Evolutionary conservation across 129 eudicot genomes (phyloP), one percentile per base, ranked within the genome.

Genomic region (Sambucus nigra): DNA sequence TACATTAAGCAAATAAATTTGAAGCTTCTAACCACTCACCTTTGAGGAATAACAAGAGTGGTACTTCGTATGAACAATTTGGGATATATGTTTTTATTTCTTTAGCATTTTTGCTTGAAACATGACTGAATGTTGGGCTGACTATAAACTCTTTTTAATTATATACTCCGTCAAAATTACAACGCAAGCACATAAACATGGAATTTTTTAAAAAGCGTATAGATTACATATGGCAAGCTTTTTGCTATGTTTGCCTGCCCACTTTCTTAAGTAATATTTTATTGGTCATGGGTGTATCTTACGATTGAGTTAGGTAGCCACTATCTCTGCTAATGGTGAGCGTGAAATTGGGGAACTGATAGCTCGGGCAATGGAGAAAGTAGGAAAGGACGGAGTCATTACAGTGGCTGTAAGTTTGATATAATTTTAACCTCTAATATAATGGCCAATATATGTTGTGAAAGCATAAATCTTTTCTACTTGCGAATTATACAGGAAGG

Each of bases 291-390:
- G 16, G 32, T 20, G 42, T 17, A 1, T 29, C 28, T 19, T 39
- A 52, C 3, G 8, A n/a, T 38, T 61, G 23, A 33, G 19, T 50
- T 68, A 86, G 99, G 95, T 91, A 47, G 99, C 82, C 29, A 91
- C 95, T 48, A 86, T 91, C 59, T 91, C 99, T 60, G 99, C 99
- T 11, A 91, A 91, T 56, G 94, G 95, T 51, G 99, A 91, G 53
- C 80, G 72, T 42, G 91, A 86, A 63, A 91, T 91, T 67, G 95
- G 99, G 65, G 94, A 91, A 67, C 58, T 82, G 33, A 72, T 91
- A 50, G 99, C 95, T 17, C 67, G 78, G 41, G 99, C 99, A 32
- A 82, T 91, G 99, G 99, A 82, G 69, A 91, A 86, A 86, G 95
- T 91, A 47, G 99, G 99, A 49, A 91, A 91, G 77, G 87, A 86